Evolutionary conservation across 768 basidiomycete species (phyloP).

Genomic region (Porphyrellus cyaneotinctus): DNA sequence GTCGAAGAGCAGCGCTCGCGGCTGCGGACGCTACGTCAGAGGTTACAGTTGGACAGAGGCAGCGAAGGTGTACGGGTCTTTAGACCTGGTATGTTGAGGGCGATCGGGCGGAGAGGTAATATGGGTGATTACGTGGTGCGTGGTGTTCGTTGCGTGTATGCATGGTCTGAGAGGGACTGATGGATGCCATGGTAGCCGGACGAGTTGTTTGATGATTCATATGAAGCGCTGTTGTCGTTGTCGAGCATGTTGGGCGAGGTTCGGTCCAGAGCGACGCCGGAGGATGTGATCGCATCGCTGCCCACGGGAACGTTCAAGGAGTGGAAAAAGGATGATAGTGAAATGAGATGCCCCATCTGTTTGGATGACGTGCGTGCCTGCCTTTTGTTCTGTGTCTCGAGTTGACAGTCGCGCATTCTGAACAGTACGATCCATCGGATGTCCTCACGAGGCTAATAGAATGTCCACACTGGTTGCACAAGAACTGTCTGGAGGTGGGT

Average conservation of each 20-base stretch:
- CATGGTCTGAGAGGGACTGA: conserved; percentile 7
- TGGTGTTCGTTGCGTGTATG: conserved; percentile 1
- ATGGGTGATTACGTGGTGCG: conserved; percentile 53
- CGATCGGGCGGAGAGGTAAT: conserved; percentile 23
- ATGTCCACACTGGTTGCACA: conserved; percentile 80
- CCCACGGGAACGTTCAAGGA: conserved; percentile 63
- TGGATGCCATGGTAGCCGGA: conserved; percentile 47
- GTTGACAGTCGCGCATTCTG: conserved; percentile 4
- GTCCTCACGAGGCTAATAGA: conserved; percentile 60
- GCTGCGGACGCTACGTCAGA: conserved; percentile 24
- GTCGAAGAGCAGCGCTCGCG: conserved; percentile 23
- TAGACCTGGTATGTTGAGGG: conserved; percentile 24
- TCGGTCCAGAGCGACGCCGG: conserved; percentile 59
- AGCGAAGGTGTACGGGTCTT: conserved; percentile 17
- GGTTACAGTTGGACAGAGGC: conserved; percentile 27
- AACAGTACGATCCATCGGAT: conserved; percentile 63
- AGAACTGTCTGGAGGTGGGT: conserved; percentile 67
- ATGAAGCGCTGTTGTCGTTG: conserved; percentile 62
- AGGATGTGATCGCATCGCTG: conserved; percentile 53
- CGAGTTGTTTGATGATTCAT: conserved; percentile 72
- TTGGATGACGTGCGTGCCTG: conserved; percentile 65
- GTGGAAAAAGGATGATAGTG: conserved; percentile 62
- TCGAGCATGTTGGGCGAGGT: conserved; percentile 64
- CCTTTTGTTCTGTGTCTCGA: not conserved
- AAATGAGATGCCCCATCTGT: conserved; percentile 79